A percentile compares a stretch with the other conserved stretches of the same genome.
phyloP scores from a whole-genome alignment of 805 yeast species.

The Suhomyces emberorum region DNA sequence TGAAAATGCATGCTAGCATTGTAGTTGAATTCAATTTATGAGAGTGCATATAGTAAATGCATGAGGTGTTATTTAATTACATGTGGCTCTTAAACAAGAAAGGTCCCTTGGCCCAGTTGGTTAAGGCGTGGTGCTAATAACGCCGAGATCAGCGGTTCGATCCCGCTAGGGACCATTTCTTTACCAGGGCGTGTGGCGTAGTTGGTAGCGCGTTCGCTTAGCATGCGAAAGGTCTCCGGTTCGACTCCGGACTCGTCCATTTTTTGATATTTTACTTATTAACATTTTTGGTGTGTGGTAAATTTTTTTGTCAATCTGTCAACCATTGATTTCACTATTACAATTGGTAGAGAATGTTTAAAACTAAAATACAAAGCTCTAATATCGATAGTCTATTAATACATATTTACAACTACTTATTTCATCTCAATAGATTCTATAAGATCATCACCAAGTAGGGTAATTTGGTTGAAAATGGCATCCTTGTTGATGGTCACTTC shows the following conservation, averaged over 20 bases:
- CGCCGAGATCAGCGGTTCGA: constrained; percentile 78
- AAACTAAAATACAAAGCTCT: too few relatives aligned
- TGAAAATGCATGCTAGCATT: too few relatives aligned
- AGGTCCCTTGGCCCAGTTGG: constrained; percentile 55
- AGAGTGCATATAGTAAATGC: too few relatives aligned
- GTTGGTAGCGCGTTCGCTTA: constrained; percentile 50
- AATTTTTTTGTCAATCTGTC: too few relatives aligned
- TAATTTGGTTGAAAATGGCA: constrained; percentile 71
- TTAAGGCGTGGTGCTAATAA: constrained; percentile 53
- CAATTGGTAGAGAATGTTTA: too few relatives aligned
- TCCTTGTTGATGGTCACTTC: constrained; percentile 64
- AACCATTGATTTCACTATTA: too few relatives aligned
- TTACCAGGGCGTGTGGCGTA: constrained; percentile 44
- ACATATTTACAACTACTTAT: constrained; percentile 10
- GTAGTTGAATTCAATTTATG: too few relatives aligned
- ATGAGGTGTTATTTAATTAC: too few relatives aligned
- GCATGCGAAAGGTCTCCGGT: constrained; percentile 51
- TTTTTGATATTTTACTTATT: too few relatives aligned
- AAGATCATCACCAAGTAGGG: constrained; percentile 65
- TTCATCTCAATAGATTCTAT: constrained; percentile 39
- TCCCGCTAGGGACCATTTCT: constrained; percentile 74
- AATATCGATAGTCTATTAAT: too few relatives aligned
- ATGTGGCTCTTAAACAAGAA: neutral
- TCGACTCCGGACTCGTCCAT: constrained; percentile 43
- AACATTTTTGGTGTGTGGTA: too few relatives aligned